These are phyloP conservation scores for Aspergillus bombycis DNA, from an alignment of 2,329 filamentous ascomycete species.

Conservation along the genomic window DNA sequence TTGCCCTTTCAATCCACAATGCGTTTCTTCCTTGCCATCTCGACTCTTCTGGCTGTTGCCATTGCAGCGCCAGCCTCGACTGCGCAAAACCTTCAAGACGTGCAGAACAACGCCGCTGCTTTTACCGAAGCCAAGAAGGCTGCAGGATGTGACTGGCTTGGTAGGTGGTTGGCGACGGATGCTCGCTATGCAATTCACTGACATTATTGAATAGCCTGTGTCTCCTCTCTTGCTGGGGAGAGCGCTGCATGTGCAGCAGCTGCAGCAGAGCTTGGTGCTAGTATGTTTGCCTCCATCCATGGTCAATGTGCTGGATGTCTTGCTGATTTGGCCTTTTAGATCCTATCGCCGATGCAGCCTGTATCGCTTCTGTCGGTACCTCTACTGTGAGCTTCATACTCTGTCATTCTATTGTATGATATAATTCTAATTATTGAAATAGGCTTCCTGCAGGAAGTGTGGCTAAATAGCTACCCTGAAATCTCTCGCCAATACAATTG, in stretches of 20 bases:
- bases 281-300: background rate
- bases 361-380: background rate
- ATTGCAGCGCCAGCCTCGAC: background rate
- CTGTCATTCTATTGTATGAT: background rate
- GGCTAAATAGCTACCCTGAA: background rate
- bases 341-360: background rate
- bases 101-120: background rate
- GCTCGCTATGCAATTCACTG: background rate
- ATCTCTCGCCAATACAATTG: background rate
- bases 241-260: background rate
- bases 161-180: background rate
- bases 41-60: background rate
- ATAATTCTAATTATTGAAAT: background rate
- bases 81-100: background rate
- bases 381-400: background rate
- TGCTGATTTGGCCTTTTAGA: background rate
- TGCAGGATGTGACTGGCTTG: background rate
- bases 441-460: background rate
- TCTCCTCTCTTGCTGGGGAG: background rate
- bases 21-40: background rate
- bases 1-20: background rate
- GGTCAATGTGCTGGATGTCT: fast-evolving
- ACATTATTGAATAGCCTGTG: background rate
- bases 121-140: background rate
- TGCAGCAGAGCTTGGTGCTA: background rate